These are phyloP conservation scores for Aspergillus novoparasiticus DNA, from an alignment of 2,329 filamentous ascomycete species.

Conservation along the genomic window DNA sequence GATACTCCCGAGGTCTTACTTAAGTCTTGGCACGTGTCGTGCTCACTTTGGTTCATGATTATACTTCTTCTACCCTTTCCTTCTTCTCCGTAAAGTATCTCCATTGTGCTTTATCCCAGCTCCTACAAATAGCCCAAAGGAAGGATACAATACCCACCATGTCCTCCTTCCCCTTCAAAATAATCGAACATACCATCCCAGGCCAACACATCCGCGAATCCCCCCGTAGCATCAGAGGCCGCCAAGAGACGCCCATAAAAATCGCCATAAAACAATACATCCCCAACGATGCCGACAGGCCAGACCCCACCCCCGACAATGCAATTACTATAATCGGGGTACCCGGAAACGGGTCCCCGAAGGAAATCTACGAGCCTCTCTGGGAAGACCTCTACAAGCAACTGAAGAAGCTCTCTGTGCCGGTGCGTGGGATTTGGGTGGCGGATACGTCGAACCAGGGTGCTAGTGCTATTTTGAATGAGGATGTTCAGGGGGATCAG, in stretches of 20 bases:
- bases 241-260: conserved; percentile 54
- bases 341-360: conserved; percentile 17
- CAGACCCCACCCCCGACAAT: conserved; percentile 42
- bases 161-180: conserved; percentile 30
- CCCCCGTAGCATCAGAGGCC: conserved; percentile 47
- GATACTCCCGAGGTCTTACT: no score
- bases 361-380: conserved; percentile 72
- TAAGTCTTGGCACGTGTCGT: no score
- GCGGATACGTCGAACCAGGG: conserved; percentile 79
- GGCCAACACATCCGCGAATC: conserved; percentile 58
- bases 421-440: conserved; percentile 78
- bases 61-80: no score
- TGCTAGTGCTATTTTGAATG: conserved; percentile 71
- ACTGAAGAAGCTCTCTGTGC: conserved; percentile 57
- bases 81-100: no score
- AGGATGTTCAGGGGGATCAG: conserved; percentile 71
- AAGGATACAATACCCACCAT: background rate
- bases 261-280: conserved; percentile 60
- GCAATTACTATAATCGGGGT: conserved; percentile 20
- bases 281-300: conserved; percentile 43
- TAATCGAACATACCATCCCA: conserved; percentile 53
- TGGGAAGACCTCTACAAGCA: conserved; percentile 73
- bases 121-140: background rate
- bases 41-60: no score
- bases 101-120: no score